Evolutionary conservation across 345 rosid genomes (phyloP).

Genomic region (Noccaea bulbosa): DNA sequence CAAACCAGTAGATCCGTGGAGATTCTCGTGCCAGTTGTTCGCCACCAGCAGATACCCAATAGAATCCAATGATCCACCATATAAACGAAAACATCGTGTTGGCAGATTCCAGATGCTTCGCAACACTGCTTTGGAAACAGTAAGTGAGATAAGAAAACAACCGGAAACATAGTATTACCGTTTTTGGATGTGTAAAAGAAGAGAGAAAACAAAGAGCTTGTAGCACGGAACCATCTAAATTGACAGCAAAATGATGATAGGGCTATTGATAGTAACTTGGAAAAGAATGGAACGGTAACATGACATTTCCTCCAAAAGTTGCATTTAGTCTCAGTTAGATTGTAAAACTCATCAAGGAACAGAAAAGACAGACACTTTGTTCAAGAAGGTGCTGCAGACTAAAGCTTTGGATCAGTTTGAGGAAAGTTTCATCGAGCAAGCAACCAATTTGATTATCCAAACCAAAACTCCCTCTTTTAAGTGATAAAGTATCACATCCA

Average conservation of each 20-base stretch:
- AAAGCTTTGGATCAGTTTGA: background rate
- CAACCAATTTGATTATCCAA: slow-evolving; percentile 14
- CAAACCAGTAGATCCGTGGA: slow-evolving; percentile 87
- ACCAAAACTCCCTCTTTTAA: slow-evolving; percentile 17
- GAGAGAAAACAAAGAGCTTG: background rate
- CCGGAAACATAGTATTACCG: background rate
- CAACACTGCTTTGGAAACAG: slow-evolving; percentile 52
- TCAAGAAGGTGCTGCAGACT: background rate
- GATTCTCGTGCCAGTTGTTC: slow-evolving; percentile 68
- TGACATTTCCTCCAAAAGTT: slow-evolving; percentile 2
- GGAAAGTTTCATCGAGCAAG: slow-evolving; percentile 3
- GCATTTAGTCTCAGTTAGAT: slow-evolving; percentile 4
- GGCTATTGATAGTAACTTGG: background rate
- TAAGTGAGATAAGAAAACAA: slow-evolving; percentile 20
- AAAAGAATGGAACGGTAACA: background rate
- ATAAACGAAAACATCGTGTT: slow-evolving; percentile 97
- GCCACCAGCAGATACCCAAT: slow-evolving; percentile 96
- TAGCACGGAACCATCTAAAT: background rate
- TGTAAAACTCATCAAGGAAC: slow-evolving; percentile 21
- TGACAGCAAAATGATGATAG: slow-evolving; percentile 1
- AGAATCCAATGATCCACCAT: slow-evolving; percentile 99
- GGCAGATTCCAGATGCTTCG: slow-evolving; percentile 95
- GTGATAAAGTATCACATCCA: slow-evolving; percentile 10
- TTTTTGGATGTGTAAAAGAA: background rate
- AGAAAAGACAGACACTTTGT: slow-evolving; percentile 18